Conservation (phyloP, 345 rosid species). For the Aethionema arabicum region DNA sequence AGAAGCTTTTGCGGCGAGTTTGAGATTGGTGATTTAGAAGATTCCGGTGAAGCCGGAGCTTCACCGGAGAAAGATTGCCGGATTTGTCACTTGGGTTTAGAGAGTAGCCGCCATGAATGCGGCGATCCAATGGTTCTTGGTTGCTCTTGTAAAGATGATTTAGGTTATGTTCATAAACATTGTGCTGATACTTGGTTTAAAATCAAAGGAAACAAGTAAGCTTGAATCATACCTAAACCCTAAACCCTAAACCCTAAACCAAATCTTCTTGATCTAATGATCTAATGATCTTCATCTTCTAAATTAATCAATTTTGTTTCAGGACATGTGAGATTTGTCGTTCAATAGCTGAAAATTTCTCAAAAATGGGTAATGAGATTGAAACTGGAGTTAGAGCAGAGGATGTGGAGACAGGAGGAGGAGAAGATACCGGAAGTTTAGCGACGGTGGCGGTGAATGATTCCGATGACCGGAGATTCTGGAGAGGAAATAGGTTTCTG, state of each 20-base stretch:
- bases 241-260: not conserved
- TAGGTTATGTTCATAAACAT: slow-evolving; percentile 90
- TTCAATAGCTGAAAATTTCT: slow-evolving; percentile 69
- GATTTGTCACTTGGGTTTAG: slow-evolving; percentile 91
- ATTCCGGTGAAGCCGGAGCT: not conserved
- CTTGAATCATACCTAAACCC: too few relatives aligned
- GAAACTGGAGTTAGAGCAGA: slow-evolving; percentile 30
- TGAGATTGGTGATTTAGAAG: slow-evolving; percentile 28
- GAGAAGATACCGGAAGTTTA: slow-evolving; percentile 36
- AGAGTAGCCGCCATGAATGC: slow-evolving; percentile 50
- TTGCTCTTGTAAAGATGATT: slow-evolving; percentile 91
- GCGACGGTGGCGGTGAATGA: slow-evolving; percentile 16
- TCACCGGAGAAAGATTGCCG: slow-evolving; percentile 63
- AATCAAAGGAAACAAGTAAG: slow-evolving; percentile 89
- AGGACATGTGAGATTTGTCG: slow-evolving; percentile 97
- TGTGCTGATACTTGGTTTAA: slow-evolving; percentile 99
- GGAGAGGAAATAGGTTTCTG: slow-evolving; percentile 65
- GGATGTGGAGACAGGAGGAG: slow-evolving; percentile 40
- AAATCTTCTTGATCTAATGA: too few relatives aligned
- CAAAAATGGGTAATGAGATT: slow-evolving; percentile 36
- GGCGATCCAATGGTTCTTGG: slow-evolving; percentile 83
- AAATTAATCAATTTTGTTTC: not conserved
- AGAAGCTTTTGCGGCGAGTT: slow-evolving; percentile 40
- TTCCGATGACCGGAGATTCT: slow-evolving; percentile 63
- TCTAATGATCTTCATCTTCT: not conserved